These are phyloP conservation scores for Trametes gibbosa DNA, from an alignment of 768 basidiomycete species.

Conservation along the genomic window DNA sequence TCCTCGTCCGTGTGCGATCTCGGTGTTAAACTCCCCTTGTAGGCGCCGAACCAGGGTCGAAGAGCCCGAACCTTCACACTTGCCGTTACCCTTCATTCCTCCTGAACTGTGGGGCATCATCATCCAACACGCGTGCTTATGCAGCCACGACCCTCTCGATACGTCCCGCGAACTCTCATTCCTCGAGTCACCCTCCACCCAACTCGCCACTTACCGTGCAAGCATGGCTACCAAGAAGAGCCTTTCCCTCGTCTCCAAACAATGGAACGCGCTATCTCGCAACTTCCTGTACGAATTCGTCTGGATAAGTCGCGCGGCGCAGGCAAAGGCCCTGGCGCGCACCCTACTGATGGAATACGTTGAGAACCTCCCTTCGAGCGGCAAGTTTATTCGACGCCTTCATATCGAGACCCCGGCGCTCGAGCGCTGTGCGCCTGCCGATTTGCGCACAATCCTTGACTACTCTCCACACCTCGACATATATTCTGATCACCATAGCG, in stretches of 20 bases:
- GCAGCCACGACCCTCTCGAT: conserved; percentile 44
- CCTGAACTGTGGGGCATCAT: conserved; percentile 67
- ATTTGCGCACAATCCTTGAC: conserved; percentile 68
- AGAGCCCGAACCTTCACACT: neutral
- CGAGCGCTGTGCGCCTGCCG: conserved; percentile 62
- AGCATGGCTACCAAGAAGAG: conserved; percentile 48
- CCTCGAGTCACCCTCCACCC: conserved; percentile 44
- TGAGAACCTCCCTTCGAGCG: conserved; percentile 23
- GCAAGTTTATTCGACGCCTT: conserved; percentile 53
- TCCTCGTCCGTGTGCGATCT: neutral
- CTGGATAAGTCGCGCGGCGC: conserved; percentile 58
- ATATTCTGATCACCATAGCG: conserved; percentile 63
- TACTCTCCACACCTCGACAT: conserved; percentile 56
- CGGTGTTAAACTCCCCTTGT: neutral
- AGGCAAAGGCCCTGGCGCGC: conserved; percentile 47
- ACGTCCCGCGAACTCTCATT: conserved; percentile 56
- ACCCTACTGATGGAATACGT: conserved; percentile 44
- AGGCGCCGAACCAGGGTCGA: conserved; percentile 10
- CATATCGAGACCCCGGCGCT: conserved; percentile 69
- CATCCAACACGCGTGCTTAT: conserved; percentile 53
- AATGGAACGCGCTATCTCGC: conserved; percentile 54
- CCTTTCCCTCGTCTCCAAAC: conserved; percentile 52
- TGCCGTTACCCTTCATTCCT: conserved; percentile 33
- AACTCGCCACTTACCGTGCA: conserved; percentile 43
- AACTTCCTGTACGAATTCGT: conserved; percentile 64